Base-by-base conservation (phyloP, 257 asterid genomes). In the Lycium ferocissimum region DNA sequence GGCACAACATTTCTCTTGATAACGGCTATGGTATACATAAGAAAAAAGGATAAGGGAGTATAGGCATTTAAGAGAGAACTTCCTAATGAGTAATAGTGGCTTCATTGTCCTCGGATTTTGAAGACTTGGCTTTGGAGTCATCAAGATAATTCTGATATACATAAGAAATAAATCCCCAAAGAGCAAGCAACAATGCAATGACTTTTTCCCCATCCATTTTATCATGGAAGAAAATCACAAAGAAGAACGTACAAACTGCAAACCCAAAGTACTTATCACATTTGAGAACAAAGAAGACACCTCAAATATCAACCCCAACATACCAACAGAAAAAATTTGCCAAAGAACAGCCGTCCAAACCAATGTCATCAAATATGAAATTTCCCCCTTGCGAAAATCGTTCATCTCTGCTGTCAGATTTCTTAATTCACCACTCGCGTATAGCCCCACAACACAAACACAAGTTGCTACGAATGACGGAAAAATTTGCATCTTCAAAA, bases 101-200 rank as follows among this genome's bases (percentile, higher is more conserved):
- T 9, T 84, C 80, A 81, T 51, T 26, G 15, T 81, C 7, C 58
- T 37, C 33, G 22, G 81, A 76, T 56, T 62, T 76, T 26, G 72
- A 81, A 18, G 84, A 79, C 37, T 89, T 87, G 7, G 86, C 43
- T 47, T 73, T 72, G 7, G 49, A 67, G 8, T 88, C 92, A 86
- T 88, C 92, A 57, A 89, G 92, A 51, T 88, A 89, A 79, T 86
- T 85, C 83, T 88, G 90, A 86, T 89, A 89, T 7, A 84, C 11
- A 75, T 86, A 89, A 2, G 92, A 89, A 40, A 86, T 78, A 61
- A 88, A 89, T 6, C 90, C 92, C 92, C 92, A 89, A 35, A 89
- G 49, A 26, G 92, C 89, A 35, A 89, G 89, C 35, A 89, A 7
- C 85, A 89, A 58, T 26, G 90, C 67, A 11, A 89, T 86, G 2